Evolutionary conservation across 164 flowering plant species (phyloP), one percentile per base, ranked within the genome.

Genomic region (Tinospora cordifolia): DNA sequence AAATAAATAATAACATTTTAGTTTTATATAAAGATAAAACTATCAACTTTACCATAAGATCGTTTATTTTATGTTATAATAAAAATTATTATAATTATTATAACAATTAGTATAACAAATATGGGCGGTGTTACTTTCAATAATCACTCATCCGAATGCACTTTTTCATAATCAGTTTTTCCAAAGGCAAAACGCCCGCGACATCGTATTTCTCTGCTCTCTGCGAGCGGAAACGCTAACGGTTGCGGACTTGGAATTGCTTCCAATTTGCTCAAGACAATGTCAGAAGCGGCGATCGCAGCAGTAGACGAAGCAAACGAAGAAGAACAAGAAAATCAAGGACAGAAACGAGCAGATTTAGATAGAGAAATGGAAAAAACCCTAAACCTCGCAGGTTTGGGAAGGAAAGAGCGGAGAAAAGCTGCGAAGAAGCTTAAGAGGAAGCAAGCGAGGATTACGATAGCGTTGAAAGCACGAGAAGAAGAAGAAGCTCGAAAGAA

Each of bases 391-490:
- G 8, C 58, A 64, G 39, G 24, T 46, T 24, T 73, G 4, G 54
- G 68, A 11, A 40, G 76, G 63, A 77, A 84, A 78, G 96, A 90
- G 79, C 88, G 84, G 86, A 83, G 98, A 82, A 93, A 89, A 83
- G 77, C 74, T 63, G 26, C 69, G 69, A 92, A 92, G 89, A 89
- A 87, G 84, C 74, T 78, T 79, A 91, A 87, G 87, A 81, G 96
- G 82, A 86, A 86, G 87, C 86, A 86, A 74, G 22, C 68, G 49
- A 80, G 94, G 74, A 84, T 69, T 77, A 90, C 88, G 79, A 57
- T 64, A 15, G 97, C 96, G 47, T 74, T 70, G 83, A 83, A 79
- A 77, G 86, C 79, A 70, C 81, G 79, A 36, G 83, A 77, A 44
- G 88, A 80, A 68, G 90, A 84, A 73, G 93, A 90, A 70, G 84